Evolutionary conservation across 2,329 filamentous ascomycete genomes (phyloP), one percentile per base, ranked within the genome.

Genomic region (Plectosphaerella plurivora): DNA sequence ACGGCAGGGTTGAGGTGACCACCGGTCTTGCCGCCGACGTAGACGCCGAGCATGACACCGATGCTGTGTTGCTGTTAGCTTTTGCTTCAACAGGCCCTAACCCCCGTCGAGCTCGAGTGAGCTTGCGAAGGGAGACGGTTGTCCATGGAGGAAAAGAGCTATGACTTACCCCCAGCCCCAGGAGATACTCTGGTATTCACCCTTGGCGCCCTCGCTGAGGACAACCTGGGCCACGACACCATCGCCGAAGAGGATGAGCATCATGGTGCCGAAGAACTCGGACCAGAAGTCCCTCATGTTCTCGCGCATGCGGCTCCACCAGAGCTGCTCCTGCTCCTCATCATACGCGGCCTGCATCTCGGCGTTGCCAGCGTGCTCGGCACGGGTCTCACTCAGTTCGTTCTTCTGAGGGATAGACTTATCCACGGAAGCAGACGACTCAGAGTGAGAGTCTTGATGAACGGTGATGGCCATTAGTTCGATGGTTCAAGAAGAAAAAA

Each of bases 1-100:
- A 90, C 79, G n/a, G 84, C 87, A 1, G 87, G 84, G 61, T 86
- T 87, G 58, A 90, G 73, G 61, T 88, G 86, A 1, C 80, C 84
- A 8, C 86, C 86, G 4, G 80, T 84, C 59, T 87, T 84, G 49
- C 79, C 79, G 6, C 74, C 74, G n/a, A 80, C 77, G 60, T 89
- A 89, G 41, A 88, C 79, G 5, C 85, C 84, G 3, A 88, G 73
- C 82, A 88, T 87, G 56, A 87, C 82, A 11, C 81, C 85, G 18
- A 88, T 70, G 35, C 83, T 75, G 48, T n/a, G 18, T 12, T 18
- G 6, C 18, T 18, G 41, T 44, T n/a, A 44, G 41, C 41, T n/a
- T 22, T 18, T 12, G 16, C 41, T 9, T 7, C n/a, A 20, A 18
- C 20, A 9, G 15, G 42, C 16, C 15, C 14, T 14, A 15, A 41